Evolutionary conservation across 495 filamentous ascomycete genomes (phyloP), one percentile per base, ranked within the genome.

Genomic region (Penicillium salamii): DNA sequence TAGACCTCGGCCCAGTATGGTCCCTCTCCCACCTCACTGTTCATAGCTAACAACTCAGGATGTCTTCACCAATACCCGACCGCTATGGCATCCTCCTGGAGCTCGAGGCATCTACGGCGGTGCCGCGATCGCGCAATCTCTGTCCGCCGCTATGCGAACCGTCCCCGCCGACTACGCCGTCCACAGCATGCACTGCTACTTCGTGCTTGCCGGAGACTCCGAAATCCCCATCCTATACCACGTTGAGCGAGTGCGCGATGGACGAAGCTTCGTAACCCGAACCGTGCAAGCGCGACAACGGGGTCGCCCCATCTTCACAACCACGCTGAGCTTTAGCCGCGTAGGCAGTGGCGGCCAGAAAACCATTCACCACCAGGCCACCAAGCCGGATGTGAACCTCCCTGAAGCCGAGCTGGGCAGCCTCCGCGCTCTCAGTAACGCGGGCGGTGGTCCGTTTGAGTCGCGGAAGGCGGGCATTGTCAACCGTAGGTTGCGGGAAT

Each of bases 171-270:
- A 88, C 65, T 96, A 95, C 72, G 77, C 84, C 52, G 79, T 91
- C 37, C 92, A 98, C 73, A 88, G 83, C 68, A 96, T 96, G 89
- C 93, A 98, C 78, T 97, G 92, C 79, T 98, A 96, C 77, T 98
- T 98, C 72, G 85, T 98, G 31, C 85, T 97, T 2, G 90, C 89
- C 9, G 93, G 92, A 23, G 85, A 91, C 63, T 74, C 83, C 7
- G 81, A 86, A 33, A 83, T 95, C 29, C 92, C 93, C 4, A 87
- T 98, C 54, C 72, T 97, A 46, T 98, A 90, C 62, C 85, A 95
- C 61, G 93, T 98, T 24, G 92, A 97, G 71, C 82, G 85, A 40
- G 89, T 97, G 26, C 86, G 93, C 46, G 87, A 91, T 53, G 93
- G 93, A n/a, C 79, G 83, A 43, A 91, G 87, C 45, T 98, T 91